A percentile compares a stretch with the other conserved stretches of the same genome.
Conservation (phyloP, 495 filamentous ascomycete species). For the Aspergillus bertholletiae region DNA sequence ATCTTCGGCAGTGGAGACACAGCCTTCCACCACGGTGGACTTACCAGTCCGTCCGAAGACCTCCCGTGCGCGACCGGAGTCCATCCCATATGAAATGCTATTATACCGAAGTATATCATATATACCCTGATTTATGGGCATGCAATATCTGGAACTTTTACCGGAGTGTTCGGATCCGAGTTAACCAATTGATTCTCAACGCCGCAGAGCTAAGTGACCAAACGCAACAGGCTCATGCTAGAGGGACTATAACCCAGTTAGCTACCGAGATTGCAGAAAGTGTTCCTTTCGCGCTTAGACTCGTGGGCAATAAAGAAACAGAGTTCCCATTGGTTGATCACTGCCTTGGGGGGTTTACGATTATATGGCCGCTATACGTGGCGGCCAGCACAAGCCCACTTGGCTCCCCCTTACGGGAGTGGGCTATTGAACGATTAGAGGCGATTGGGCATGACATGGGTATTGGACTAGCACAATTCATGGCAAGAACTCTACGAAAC, state of each 20-base stretch:
- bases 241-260: background rate
- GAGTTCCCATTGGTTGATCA: background rate
- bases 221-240: background rate
- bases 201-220: background rate
- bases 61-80: background rate
- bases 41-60: background rate
- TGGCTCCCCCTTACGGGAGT: background rate
- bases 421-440: background rate
- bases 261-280: constrained; percentile 1
- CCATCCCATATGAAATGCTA: background rate
- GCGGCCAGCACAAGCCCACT: background rate
- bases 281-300: background rate
- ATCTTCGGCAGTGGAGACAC: background rate
- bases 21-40: constrained; percentile 1
- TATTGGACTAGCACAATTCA: constrained; percentile 8
- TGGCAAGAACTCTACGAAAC: background rate
- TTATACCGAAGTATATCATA: constrained; percentile 2
- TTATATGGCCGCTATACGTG: constrained; percentile 7
- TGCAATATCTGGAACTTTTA: constrained; percentile 11
- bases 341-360: constrained; percentile 2
- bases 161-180: constrained; percentile 3
- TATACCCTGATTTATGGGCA: constrained; percentile 7
- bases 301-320: background rate
- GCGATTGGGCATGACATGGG: constrained; percentile 5
- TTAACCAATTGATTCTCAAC: background rate